Evolutionary conservation across 768 basidiomycete genomes (phyloP).

Genomic region (Trametes punicea): DNA sequence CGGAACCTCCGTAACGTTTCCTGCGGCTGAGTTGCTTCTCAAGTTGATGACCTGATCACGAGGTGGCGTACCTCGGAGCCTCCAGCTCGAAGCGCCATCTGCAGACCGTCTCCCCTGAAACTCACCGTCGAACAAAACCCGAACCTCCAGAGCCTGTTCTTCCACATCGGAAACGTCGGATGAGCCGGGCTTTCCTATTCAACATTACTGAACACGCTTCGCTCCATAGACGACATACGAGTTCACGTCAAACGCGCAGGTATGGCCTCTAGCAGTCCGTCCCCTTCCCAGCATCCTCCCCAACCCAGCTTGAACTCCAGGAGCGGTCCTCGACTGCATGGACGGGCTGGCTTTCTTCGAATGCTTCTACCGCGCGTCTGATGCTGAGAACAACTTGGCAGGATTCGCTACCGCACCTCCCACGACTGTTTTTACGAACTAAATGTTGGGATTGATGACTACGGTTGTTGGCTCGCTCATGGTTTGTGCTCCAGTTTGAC

Average conservation of each 20-base stretch:
- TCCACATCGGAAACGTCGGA: conserved; percentile 26
- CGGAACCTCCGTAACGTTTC: not conserved
- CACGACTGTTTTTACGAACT: no score
- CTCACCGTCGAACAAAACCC: conserved; percentile 21
- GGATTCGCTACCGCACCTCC: no score
- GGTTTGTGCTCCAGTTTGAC: no score
- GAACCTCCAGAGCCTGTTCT: conserved; percentile 25
- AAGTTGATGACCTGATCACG: no score
- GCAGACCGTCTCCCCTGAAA: conserved; percentile 23
- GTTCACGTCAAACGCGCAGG: conserved; percentile 32
- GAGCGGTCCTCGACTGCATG: conserved; percentile 32
- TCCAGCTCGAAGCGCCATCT: conserved; percentile 26
- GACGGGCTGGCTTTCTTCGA: conserved; percentile 31
- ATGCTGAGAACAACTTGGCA: no score
- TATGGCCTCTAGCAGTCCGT: conserved; percentile 28
- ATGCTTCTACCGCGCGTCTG: conserved; percentile 45
- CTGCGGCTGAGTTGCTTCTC: conserved; percentile 25
- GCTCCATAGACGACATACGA: conserved; percentile 18
- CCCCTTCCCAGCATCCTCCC: conserved; percentile 6
- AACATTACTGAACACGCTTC: not conserved
- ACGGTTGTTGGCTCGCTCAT: no score
- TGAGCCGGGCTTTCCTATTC: not conserved
- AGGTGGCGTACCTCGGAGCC: conserved; percentile 22
- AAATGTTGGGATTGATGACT: no score
- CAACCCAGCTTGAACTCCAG: conserved; percentile 22